Evolutionary conservation across 2,329 filamentous ascomycete genomes (phyloP), one percentile per base, ranked within the genome.

Genomic region (Hortaea sp.): DNA sequence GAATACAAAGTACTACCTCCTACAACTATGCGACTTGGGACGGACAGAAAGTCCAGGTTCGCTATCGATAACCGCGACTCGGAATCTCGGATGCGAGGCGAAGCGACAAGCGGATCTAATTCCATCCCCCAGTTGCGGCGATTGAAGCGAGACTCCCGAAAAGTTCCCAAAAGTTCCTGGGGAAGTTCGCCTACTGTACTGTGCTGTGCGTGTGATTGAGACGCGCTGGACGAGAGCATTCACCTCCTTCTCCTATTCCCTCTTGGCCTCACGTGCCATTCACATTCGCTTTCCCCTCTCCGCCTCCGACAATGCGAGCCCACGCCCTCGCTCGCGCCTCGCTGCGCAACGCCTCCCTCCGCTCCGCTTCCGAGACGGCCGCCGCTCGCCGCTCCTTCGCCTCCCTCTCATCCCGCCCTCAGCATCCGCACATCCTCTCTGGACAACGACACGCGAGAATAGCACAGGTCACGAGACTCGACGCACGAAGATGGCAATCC

Each of bases 371-470:
- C 44, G 53, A 48, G 39, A 46, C 31, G 7, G 39, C 48, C 29
- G 50, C 51, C 41, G 50, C 49, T 44, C 50, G 50, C 11, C 48
- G 58, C 41, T 49, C 45, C 5, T 58, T 62, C 50, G 50, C 50
- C 46, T 52, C 57, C n/a, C 44, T 50, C 27, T 20, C 49, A 34
- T 41, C 54, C 51, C 49, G 45, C 46, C 40, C 28, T 41, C 42
- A 39, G 43, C 41, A 32, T 12, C 41, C 41, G 13, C 11, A 35
- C 32, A 45, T 45, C 12, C 49, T 57, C 20, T 38, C 45, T 42
- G 58, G 48, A 10, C 57, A 60, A 46, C 54, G 55, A 37, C 57
- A 58, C 53, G 53, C 55, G 47, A 55, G 56, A 59, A 57, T 56
- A 57, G 41, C 44, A 30, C 28, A 13, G 31, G 20, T 20, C 20